These are phyloP conservation scores for Quercus gilva DNA, from an alignment of 306 rosid genomes.

Conservation along the genomic window DNA sequence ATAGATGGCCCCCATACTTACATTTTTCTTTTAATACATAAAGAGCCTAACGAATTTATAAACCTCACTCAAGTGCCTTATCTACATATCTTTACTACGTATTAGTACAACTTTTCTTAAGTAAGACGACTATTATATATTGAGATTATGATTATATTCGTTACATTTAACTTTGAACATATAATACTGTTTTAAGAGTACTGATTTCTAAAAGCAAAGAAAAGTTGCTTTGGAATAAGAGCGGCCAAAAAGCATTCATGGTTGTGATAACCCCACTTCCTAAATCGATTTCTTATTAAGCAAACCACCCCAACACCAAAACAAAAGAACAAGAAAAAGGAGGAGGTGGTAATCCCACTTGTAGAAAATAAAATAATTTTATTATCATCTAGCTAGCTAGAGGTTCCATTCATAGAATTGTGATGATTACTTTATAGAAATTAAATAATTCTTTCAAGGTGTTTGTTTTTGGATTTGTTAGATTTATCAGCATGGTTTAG, in stretches of 20 bases:
- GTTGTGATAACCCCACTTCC: constrained; percentile 35
- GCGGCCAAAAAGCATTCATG: constrained; percentile 23
- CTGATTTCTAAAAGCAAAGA: constrained; percentile 5
- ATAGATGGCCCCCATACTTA: constrained; percentile 12
- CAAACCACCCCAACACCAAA: not conserved
- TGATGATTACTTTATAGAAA: constrained; percentile 9
- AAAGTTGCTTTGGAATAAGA: constrained; percentile 7
- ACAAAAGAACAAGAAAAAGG: not conserved
- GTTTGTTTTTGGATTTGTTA: not conserved
- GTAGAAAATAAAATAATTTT: constrained; percentile 11
- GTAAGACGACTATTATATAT: not conserved
- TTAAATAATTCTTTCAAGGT: constrained; percentile 1
- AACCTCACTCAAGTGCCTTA: constrained; percentile 34
- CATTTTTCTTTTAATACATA: too few species aligned
- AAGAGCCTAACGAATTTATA: not conserved
- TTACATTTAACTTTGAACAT: constrained; percentile 12
- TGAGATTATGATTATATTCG: constrained; percentile 23
- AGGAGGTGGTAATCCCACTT: constrained; percentile 30
- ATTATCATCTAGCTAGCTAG: not conserved
- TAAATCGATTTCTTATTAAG: not conserved
- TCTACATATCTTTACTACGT: constrained; percentile 15
- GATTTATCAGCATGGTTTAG: not conserved
- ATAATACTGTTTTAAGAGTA: not conserved
- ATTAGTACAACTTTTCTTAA: not conserved
- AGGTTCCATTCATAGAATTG: constrained; percentile 5